Evolutionary conservation across 164 flowering plant species (phyloP).

Genomic region (Vitis vinifera): DNA sequence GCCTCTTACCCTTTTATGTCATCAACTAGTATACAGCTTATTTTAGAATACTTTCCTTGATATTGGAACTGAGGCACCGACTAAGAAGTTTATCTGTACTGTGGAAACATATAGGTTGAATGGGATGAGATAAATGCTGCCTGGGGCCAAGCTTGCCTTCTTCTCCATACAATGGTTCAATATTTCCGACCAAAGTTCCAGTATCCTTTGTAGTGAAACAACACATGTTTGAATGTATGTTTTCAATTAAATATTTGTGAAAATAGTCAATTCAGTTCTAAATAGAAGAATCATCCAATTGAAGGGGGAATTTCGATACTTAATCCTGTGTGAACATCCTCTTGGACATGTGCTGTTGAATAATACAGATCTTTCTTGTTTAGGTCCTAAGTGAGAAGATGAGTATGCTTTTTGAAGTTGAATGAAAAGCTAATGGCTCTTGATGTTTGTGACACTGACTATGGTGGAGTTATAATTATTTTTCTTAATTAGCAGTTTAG

Average conservation of each 20-base stretch:
- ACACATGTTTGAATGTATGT: not conserved
- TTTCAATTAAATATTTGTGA: not conserved
- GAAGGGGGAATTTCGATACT: not conserved
- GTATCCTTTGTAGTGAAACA: constrained; percentile 49
- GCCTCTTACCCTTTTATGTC: not conserved
- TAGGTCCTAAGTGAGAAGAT: not conserved
- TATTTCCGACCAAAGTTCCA: constrained; percentile 82
- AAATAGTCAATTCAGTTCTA: not conserved
- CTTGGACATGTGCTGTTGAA: not conserved
- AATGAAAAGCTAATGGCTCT: not conserved
- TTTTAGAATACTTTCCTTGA: not conserved
- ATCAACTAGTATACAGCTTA: not conserved
- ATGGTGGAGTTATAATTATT: not conserved
- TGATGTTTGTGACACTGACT: not conserved
- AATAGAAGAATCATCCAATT: not conserved
- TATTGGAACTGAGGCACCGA: not conserved
- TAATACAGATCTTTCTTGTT: no score
- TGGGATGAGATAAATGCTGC: constrained; percentile 99
- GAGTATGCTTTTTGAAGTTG: not conserved
- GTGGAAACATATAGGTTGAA: constrained; percentile 62
- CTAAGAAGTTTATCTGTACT: not conserved
- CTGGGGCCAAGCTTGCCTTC: constrained; percentile 99
- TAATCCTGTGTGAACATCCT: no score
- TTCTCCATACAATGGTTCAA: constrained; percentile 95
- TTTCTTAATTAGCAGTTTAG: not conserved